phyloP scores from a whole-genome alignment of 768 basidiomycete genomes.

The Clathrus columnatus region DNA sequence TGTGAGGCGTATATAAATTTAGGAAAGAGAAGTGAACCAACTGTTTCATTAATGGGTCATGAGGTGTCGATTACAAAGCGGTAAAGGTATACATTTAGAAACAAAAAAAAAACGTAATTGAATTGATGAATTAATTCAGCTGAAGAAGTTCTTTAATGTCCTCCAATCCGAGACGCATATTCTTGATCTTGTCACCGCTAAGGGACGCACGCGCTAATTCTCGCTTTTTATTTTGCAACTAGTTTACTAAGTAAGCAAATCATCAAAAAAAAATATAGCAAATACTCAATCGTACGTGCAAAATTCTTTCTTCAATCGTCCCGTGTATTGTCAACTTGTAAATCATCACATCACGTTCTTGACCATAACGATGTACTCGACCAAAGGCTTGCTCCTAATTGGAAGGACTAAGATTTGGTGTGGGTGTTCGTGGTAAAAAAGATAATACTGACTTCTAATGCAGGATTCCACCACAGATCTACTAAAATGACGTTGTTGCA shows the following conservation, averaged over 20 bases:
- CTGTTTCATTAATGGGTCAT: no score
- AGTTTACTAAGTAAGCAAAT: constrained; percentile 1
- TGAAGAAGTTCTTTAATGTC: constrained; percentile 79
- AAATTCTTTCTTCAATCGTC: constrained; percentile 83
- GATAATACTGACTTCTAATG: constrained; percentile 52
- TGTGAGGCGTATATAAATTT: no score
- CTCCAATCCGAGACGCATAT: constrained; percentile 72
- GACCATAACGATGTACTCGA: constrained; percentile 83
- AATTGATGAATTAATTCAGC: constrained; percentile 29
- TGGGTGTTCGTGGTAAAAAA: constrained; percentile 13
- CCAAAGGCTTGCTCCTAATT: constrained; percentile 86
- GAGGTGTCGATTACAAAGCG: no score
- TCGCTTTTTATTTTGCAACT: constrained; percentile 92
- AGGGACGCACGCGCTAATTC: constrained; percentile 75
- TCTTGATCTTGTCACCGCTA: constrained; percentile 82
- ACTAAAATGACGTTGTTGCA: constrained; percentile 93
- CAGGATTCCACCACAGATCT: constrained; percentile 95
- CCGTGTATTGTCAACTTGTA: constrained; percentile 81
- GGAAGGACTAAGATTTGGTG: constrained; percentile 8
- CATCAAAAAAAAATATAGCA: neutral
- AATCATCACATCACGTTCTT: constrained; percentile 78
- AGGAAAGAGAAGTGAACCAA: no score
- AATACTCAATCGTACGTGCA: constrained; percentile 37
- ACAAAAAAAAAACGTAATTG: neutral
- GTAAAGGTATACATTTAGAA: neutral